Evolutionary conservation across 2,329 filamentous ascomycete genomes (phyloP).

Genomic region (Trichoderma atrobrunneum): DNA sequence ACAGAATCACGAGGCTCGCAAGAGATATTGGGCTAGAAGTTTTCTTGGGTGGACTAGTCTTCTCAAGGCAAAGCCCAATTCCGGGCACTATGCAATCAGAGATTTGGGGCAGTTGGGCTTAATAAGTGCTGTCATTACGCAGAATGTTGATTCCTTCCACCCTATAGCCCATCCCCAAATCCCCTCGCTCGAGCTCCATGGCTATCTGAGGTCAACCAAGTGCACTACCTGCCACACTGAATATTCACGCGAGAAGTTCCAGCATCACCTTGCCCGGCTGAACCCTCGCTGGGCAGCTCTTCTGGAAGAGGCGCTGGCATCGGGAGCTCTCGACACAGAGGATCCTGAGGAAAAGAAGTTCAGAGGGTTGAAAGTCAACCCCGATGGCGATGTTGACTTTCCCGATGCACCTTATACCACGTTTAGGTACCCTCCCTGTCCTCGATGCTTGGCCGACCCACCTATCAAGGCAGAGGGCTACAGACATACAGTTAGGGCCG

Average conservation of each 20-base stretch:
- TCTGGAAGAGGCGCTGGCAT: constrained; percentile 65
- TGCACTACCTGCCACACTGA: constrained; percentile 77
- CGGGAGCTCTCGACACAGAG: constrained; percentile 74
- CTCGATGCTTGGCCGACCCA: constrained; percentile 67
- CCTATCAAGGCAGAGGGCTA: constrained; percentile 55
- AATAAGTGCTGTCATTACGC: constrained; percentile 77
- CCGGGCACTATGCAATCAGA: constrained; percentile 72
- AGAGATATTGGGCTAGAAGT: constrained; percentile 93
- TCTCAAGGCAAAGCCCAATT: constrained; percentile 74
- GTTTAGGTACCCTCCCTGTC: constrained; percentile 89
- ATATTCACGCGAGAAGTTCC: constrained; percentile 70
- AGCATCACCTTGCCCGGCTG: constrained; percentile 68
- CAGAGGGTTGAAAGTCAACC: constrained; percentile 77
- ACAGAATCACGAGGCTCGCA: constrained; percentile 74
- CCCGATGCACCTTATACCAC: constrained; percentile 83
- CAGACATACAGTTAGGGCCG: constrained; percentile 61
- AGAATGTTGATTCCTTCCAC: constrained; percentile 98
- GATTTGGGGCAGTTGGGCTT: constrained; percentile 70
- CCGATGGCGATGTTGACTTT: constrained; percentile 91
- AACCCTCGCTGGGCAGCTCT: constrained; percentile 87
- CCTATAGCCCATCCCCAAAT: constrained; percentile 69
- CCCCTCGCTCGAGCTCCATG: constrained; percentile 82
- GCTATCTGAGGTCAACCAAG: constrained; percentile 76
- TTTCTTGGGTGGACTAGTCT: constrained; percentile 90
- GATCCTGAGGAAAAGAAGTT: constrained; percentile 66